These are phyloP conservation scores for Emmonsiellopsis sp. DNA, from an alignment of 2,329 filamentous ascomycete species.

Conservation along the genomic window DNA sequence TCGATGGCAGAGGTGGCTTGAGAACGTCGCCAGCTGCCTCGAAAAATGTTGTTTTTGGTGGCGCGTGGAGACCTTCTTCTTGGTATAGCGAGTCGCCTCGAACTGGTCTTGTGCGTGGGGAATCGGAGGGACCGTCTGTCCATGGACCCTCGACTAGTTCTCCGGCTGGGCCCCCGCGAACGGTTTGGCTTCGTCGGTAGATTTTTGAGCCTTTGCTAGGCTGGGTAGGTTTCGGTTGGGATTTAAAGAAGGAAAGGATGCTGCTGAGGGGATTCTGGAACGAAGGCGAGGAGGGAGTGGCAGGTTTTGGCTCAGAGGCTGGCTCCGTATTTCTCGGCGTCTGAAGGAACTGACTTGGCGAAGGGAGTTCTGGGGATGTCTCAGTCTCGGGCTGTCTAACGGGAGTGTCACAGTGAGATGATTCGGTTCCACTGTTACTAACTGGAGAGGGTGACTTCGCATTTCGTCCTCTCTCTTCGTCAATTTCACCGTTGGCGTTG, in stretches of 20 bases:
- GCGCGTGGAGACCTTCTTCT: constrained; percentile 50
- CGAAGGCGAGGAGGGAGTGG: constrained; percentile 10
- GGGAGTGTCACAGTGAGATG: too few species aligned
- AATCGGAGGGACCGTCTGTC: background rate
- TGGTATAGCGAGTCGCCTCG: constrained; percentile 43
- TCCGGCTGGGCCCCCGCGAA: constrained; percentile 29
- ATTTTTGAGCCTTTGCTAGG: constrained; percentile 49
- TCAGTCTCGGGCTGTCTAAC: constrained; percentile 6
- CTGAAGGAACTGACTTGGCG: constrained; percentile 9
- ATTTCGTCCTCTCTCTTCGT: constrained; percentile 4
- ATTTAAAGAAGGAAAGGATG: constrained; percentile 67
- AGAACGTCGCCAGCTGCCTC: constrained; percentile 89
- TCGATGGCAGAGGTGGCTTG: constrained; percentile 74
- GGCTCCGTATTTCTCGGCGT: constrained; percentile 16
- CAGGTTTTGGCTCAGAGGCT: constrained; percentile 20
- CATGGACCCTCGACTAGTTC: background rate
- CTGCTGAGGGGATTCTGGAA: constrained; percentile 47
- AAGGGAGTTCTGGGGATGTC: constrained; percentile 5
- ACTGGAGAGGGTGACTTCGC: background rate
- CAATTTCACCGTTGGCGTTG: background rate
- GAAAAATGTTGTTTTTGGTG: constrained; percentile 85
- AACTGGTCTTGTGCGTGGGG: constrained; percentile 24
- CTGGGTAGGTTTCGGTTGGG: constrained; percentile 40
- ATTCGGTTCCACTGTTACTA: background rate
- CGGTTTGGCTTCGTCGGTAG: constrained; percentile 68